Conservation (phyloP, 352 stramenopile species). For the Pythium plurisporium region DNA sequence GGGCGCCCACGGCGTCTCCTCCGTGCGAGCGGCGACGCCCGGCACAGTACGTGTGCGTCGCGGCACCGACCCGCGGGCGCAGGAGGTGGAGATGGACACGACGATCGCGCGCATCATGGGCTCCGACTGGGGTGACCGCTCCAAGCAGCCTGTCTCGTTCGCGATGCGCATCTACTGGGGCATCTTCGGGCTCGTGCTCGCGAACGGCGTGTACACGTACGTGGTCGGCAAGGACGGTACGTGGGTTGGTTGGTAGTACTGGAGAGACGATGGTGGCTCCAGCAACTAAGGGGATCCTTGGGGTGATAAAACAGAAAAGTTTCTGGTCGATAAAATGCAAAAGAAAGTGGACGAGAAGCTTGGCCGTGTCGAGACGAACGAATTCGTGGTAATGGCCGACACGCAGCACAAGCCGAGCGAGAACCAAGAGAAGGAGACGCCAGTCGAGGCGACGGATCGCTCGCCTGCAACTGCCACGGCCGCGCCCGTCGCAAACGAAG, state of each 20-base stretch:
- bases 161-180: slow-evolving; percentile 38
- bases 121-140: slow-evolving; percentile 39
- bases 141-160: slow-evolving; percentile 30
- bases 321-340: slow-evolving; percentile 24
- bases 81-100: slow-evolving; percentile 27
- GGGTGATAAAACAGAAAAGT: slow-evolving; percentile 21
- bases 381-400: slow-evolving; percentile 26
- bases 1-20: slow-evolving; percentile 6
- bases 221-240: slow-evolving; percentile 25
- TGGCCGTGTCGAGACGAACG: slow-evolving; percentile 23
- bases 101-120: slow-evolving; percentile 29
- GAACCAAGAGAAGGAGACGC: not conserved
- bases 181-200: slow-evolving; percentile 34
- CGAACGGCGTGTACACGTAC: slow-evolving; percentile 32
- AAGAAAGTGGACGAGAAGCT: slow-evolving; percentile 27
- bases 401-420: not conserved
- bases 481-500: not conserved
- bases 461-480: not conserved
- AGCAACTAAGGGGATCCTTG: too few species aligned
- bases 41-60: slow-evolving; percentile 22
- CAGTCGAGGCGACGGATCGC: too few species aligned
- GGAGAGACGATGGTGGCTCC: not conserved
- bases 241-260: not conserved
- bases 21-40: slow-evolving; percentile 5
- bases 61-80: slow-evolving; percentile 11